Conservation (phyloP, 2,329 filamentous ascomycete species). For the Penicillium freii region DNA sequence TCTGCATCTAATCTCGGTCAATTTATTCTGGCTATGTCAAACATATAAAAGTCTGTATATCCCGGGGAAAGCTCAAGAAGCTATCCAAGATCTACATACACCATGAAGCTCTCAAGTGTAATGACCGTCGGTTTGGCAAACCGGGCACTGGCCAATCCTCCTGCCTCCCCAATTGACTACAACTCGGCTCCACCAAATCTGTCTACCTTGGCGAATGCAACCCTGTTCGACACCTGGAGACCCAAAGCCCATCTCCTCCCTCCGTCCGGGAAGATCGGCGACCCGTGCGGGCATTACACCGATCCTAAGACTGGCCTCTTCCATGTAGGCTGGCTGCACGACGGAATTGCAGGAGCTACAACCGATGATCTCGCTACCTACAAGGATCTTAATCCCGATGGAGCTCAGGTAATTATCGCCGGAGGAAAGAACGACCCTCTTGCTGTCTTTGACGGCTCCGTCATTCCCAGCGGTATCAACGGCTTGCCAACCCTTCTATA, state of each 20-base stretch:
- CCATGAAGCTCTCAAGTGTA: slow-evolving; percentile 1
- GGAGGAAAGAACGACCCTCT: slow-evolving; percentile 20
- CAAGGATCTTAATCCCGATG: slow-evolving; percentile 14
- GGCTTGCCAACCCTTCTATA: slow-evolving; percentile 50
- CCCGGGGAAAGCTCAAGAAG: background rate
- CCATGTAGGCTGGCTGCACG: slow-evolving; percentile 21
- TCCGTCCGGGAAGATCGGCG: slow-evolving; percentile 17
- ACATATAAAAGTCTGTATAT: background rate
- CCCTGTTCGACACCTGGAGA: slow-evolving; percentile 22
- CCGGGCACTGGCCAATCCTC: background rate
- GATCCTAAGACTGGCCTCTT: slow-evolving; percentile 20
- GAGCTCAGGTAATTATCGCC: slow-evolving; percentile 11
- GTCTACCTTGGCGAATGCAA: slow-evolving; percentile 13
- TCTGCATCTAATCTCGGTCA: background rate
- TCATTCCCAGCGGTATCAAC: slow-evolving; percentile 29
- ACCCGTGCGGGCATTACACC: slow-evolving; percentile 20
- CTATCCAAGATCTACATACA: background rate
- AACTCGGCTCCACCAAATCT: slow-evolving; percentile 17
- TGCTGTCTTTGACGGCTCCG: slow-evolving; percentile 20
- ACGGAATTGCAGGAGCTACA: slow-evolving; percentile 16
- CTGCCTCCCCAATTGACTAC: slow-evolving; percentile 1
- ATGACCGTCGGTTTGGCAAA: background rate
- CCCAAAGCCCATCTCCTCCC: slow-evolving; percentile 19
- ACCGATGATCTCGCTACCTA: slow-evolving; percentile 20
- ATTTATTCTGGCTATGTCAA: background rate